A percentile compares a stretch with the other conserved stretches of the same genome.
These are phyloP conservation scores for Antitrichia curtipendula DNA, from an alignment of 225 moss, liverwort and hornwort genomes.

Conservation along the genomic window DNA sequence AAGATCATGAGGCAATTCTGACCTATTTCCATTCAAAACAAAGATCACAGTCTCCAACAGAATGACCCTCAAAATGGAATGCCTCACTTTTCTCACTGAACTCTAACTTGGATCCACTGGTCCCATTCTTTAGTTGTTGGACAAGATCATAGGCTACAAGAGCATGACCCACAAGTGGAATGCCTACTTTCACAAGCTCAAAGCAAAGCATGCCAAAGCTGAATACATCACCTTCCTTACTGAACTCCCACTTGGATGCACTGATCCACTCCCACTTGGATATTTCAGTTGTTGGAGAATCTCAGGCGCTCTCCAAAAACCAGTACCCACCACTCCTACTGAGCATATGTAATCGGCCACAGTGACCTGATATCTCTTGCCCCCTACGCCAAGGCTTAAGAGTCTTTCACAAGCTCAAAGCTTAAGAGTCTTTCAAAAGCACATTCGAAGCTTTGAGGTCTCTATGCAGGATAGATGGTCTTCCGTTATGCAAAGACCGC, in stretches of 20 bases:
- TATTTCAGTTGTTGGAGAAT: too few relatives aligned
- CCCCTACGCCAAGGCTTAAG: rapidly evolving
- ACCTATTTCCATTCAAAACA: background rate
- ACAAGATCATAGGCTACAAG: too few relatives aligned
- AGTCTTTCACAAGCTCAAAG: too few relatives aligned
- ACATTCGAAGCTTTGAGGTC: background rate
- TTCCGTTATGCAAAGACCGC: background rate
- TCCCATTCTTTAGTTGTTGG: background rate
- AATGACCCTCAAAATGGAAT: background rate
- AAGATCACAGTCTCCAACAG: background rate
- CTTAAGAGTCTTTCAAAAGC: background rate
- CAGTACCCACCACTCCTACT: background rate
- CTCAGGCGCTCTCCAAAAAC: background rate
- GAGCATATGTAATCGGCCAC: background rate
- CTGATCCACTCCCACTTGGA: too few relatives aligned
- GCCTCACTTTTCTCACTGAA: background rate
- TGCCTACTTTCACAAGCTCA: too few relatives aligned
- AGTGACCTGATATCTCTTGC: rapidly evolving
- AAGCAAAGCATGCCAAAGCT: too few relatives aligned
- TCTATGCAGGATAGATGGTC: background rate
- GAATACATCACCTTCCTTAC: too few relatives aligned
- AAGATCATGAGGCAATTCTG: background rate
- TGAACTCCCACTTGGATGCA: too few relatives aligned
- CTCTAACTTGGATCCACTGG: background rate
- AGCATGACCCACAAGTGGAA: too few relatives aligned